These are phyloP conservation scores for Penicillium crustosum DNA, from an alignment of 2,329 filamentous ascomycete species.

Conservation along the genomic window DNA sequence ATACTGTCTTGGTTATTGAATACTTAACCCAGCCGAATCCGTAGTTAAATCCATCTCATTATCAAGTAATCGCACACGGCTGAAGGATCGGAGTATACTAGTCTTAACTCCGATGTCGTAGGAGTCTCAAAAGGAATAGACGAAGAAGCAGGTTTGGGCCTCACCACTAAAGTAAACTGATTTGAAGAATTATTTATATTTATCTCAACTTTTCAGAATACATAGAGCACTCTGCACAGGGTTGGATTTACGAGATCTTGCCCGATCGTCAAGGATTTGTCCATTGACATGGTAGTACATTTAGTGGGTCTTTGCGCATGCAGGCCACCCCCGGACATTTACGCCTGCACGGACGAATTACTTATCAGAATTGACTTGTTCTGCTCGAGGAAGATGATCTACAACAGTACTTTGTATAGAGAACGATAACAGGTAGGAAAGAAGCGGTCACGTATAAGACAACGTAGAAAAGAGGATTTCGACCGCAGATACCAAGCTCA, in stretches of 20 bases:
- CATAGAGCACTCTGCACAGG: not conserved
- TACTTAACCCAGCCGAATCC: not conserved
- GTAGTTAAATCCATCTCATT: not conserved
- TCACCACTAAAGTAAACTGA: not conserved
- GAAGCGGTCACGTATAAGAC: constrained; percentile 8
- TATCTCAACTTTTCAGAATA: not conserved
- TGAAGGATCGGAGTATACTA: not conserved
- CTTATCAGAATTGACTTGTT: not conserved
- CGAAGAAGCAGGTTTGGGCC: not conserved
- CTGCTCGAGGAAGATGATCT: not conserved
- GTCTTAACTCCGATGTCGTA: not conserved
- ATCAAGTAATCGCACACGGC: not conserved
- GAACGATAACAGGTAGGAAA: not conserved
- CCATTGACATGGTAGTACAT: constrained; percentile 2
- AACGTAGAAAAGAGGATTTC: not conserved
- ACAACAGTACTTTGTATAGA: not conserved
- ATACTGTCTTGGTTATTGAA: not conserved
- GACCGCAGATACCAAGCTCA: not conserved
- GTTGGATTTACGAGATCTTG: not conserved
- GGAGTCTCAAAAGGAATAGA: not conserved
- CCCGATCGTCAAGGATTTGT: constrained; percentile 2
- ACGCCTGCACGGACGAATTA: constrained; percentile 5
- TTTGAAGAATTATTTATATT: not conserved
- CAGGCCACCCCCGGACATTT: constrained; percentile 4
- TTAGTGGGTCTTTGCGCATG: constrained; percentile 12